Evolutionary conservation across 1,284 basidiomycete genomes (phyloP).

Genomic region (Papiliotrema terrestris): DNA sequence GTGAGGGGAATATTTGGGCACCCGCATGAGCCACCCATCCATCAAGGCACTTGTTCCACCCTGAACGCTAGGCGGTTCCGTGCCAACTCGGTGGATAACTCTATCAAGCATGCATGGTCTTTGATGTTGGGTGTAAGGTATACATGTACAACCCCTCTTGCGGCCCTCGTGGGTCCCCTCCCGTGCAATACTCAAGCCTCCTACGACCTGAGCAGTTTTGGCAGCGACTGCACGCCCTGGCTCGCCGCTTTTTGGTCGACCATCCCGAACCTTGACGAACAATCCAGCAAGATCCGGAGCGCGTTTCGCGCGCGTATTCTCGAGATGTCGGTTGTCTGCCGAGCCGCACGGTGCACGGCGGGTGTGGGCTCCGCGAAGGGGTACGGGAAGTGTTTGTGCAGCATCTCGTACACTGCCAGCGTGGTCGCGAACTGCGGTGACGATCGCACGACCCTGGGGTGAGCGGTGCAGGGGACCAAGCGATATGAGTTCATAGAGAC

Average conservation of each 20-base stretch:
- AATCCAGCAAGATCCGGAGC: conserved; percentile 57
- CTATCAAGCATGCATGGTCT: too few species aligned
- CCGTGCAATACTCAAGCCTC: not conserved
- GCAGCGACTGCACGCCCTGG: conserved; percentile 27
- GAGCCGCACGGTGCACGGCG: conserved; percentile 54
- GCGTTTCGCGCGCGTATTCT: conserved; percentile 87
- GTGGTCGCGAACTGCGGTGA: conserved; percentile 81
- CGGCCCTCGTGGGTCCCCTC: too few species aligned
- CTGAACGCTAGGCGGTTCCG: too few species aligned
- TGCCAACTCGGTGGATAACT: too few species aligned
- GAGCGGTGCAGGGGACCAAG: not conserved
- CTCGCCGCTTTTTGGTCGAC: conserved; percentile 26
- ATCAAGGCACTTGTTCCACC: too few species aligned
- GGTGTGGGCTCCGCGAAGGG: conserved; percentile 59
- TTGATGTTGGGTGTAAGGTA: too few species aligned
- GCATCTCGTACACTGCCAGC: conserved; percentile 80
- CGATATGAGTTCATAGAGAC: conserved; percentile 7
- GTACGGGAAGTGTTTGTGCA: conserved; percentile 70
- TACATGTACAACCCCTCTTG: too few species aligned
- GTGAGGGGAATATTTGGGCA: too few species aligned
- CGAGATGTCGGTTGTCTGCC: conserved; percentile 71
- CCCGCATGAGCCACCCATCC: too few species aligned
- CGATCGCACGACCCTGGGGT: conserved; percentile 26
- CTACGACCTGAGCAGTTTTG: conserved; percentile 14
- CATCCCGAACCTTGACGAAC: conserved; percentile 46